These are phyloP conservation scores for Moesziomyces sp. DNA, from an alignment of 1,284 basidiomycete species.

Conservation along the genomic window DNA sequence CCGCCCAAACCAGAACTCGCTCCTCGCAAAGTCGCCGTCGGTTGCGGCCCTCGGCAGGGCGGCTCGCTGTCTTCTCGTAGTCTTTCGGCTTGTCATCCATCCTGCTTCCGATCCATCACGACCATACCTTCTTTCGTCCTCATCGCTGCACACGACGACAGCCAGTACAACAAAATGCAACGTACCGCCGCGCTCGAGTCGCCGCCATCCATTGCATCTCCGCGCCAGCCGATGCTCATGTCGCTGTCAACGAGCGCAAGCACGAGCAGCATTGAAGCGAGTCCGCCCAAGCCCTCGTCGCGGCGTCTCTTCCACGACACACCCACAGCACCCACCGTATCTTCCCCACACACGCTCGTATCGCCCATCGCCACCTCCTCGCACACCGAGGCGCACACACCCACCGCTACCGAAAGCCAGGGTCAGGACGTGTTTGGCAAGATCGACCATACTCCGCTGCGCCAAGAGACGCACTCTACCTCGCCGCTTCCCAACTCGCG, in stretches of 20 bases:
- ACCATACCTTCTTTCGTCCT: neutral
- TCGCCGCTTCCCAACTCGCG: slow-evolving; percentile 42
- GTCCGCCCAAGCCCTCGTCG: slow-evolving; percentile 21
- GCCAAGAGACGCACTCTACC: slow-evolving; percentile 41
- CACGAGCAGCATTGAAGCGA: slow-evolving; percentile 32
- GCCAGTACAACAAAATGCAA: slow-evolving; percentile 4
- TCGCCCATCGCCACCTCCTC: slow-evolving; percentile 10
- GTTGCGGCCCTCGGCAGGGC: neutral
- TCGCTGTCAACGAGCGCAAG: slow-evolving; percentile 20
- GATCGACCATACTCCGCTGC: slow-evolving; percentile 39
- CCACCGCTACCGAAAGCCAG: slow-evolving; percentile 5
- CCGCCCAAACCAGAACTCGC: neutral
- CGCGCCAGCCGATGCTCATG: slow-evolving; percentile 17
- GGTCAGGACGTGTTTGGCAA: slow-evolving; percentile 41
- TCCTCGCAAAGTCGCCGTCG: no score
- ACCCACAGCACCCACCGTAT: slow-evolving; percentile 11
- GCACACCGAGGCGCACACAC: slow-evolving; percentile 16
- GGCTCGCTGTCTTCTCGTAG: neutral
- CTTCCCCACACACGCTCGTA: slow-evolving; percentile 6
- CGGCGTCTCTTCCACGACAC: slow-evolving; percentile 39
- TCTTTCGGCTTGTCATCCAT: neutral
- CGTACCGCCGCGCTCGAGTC: slow-evolving; percentile 14
- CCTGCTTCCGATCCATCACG: neutral
- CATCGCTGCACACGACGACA: neutral
- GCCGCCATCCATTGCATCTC: slow-evolving; percentile 19